These are phyloP conservation scores for Pichia sp. DNA, from an alignment of 1,139 yeast species.

Conservation along the genomic window DNA sequence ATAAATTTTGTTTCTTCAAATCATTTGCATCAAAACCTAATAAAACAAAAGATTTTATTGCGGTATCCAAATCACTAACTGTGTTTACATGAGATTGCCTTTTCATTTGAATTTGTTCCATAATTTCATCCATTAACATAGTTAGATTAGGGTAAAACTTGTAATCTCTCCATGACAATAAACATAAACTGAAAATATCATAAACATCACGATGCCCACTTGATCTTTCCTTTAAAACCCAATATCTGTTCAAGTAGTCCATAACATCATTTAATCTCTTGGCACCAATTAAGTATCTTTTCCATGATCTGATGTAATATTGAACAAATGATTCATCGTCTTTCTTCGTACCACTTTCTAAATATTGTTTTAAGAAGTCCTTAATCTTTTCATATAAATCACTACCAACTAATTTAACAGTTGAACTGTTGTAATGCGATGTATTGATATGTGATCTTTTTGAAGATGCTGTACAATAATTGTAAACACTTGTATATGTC, in stretches of 20 bases:
- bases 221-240: constrained; percentile 95
- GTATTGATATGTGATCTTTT: constrained; percentile 25
- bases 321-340: constrained; percentile 67
- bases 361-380: constrained; percentile 56
- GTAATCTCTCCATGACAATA: constrained; percentile 81
- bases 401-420: constrained; percentile 65
- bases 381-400: constrained; percentile 75
- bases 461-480: constrained; percentile 84
- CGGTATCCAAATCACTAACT: constrained; percentile 59
- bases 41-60: constrained; percentile 76
- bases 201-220: constrained; percentile 90
- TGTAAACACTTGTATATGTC: constrained; percentile 77
- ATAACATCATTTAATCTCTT: constrained; percentile 88
- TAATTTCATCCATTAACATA: constrained; percentile 59
- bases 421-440: constrained; percentile 27
- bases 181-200: constrained; percentile 83
- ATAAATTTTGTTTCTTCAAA: constrained; percentile 74
- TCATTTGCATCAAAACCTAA: constrained; percentile 76
- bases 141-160: constrained; percentile 66
- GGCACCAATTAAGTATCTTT: constrained; percentile 85
- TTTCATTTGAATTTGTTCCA: constrained; percentile 69
- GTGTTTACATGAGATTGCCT: constrained; percentile 75
- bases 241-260: constrained; percentile 91
- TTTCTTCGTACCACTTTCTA: constrained; percentile 41
- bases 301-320: constrained; percentile 86